phyloP scores from a whole-genome alignment of 78 protist species.

The Anaeramoeba ignava region DNA sequence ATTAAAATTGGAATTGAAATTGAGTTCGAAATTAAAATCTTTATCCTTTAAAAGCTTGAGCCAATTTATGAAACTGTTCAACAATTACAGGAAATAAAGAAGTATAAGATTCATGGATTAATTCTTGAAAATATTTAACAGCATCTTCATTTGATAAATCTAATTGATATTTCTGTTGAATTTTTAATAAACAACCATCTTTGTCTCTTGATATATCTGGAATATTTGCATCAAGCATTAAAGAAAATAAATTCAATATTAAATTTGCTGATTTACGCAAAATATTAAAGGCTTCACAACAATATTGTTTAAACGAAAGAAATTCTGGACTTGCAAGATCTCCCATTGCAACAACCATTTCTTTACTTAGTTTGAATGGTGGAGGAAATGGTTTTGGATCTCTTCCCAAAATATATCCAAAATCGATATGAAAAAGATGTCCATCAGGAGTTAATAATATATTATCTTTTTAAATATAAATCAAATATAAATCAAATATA shows the following conservation, averaged over 20 bases:
- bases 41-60: too few relatives aligned
- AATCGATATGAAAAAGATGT: too few relatives aligned
- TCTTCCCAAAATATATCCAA: too few relatives aligned
- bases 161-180: slow-evolving; percentile 63
- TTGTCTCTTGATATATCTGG: slow-evolving; percentile 52
- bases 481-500: too few relatives aligned
- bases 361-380: too few relatives aligned
- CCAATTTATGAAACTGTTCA: slow-evolving; percentile 62
- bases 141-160: slow-evolving; percentile 86
- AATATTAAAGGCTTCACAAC: slow-evolving; percentile 54
- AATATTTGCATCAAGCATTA: slow-evolving; percentile 79
- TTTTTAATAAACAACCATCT: slow-evolving; percentile 34
- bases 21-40: too few relatives aligned
- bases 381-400: too few relatives aligned
- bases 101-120: slow-evolving; percentile 59
- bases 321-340: too few relatives aligned
- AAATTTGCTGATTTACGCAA: slow-evolving; percentile 65
- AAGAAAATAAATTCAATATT: slow-evolving; percentile 65
- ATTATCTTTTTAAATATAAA: too few relatives aligned
- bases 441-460: too few relatives aligned
- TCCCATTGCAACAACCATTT: too few relatives aligned
- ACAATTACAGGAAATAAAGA: slow-evolving; percentile 72
- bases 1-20: too few relatives aligned
- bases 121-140: slow-evolving; percentile 31
- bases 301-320: not conserved